These are phyloP conservation scores for Mycena alexandri DNA, from an alignment of 768 basidiomycete genomes.

Conservation along the genomic window DNA sequence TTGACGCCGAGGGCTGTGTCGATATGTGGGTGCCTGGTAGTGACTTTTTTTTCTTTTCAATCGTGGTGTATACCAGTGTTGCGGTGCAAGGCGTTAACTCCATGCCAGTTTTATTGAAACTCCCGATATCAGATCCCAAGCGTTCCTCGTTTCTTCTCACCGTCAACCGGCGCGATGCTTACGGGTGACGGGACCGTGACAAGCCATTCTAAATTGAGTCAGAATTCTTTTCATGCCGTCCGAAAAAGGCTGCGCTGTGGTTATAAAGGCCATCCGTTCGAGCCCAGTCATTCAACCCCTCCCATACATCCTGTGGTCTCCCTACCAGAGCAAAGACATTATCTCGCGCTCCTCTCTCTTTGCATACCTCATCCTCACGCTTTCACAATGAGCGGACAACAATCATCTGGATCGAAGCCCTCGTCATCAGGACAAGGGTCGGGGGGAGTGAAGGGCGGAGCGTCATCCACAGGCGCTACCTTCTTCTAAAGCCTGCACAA, in stretches of 20 bases:
- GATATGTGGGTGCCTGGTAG: constrained; percentile 28
- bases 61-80: constrained; percentile 5
- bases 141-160: constrained; percentile 32
- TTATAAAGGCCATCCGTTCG: constrained; percentile 28
- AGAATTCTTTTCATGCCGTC: constrained; percentile 33
- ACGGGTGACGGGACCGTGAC: constrained; percentile 36
- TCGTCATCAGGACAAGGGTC: constrained; percentile 49
- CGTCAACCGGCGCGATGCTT: constrained; percentile 37
- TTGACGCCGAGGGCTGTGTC: constrained; percentile 22
- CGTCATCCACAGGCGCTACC: constrained; percentile 64
- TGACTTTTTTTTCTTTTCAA: constrained; percentile 16
- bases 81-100: constrained; percentile 35
- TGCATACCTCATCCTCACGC: constrained; percentile 29
- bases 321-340: constrained; percentile 25
- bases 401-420: constrained; percentile 51
- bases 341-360: constrained; percentile 17
- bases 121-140: constrained; percentile 33
- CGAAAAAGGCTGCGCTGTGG: constrained; percentile 32
- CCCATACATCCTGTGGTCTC: constrained; percentile 18
- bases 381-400: constrained; percentile 50
- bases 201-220: constrained; percentile 36
- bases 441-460: constrained; percentile 62
- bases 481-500: constrained; percentile 60
- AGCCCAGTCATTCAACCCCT: constrained; percentile 12
- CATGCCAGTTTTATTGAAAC: constrained; percentile 33